Evolutionary conservation across 2,329 filamentous ascomycete genomes (phyloP).

Genomic region (Colletotrichum caudatum): DNA sequence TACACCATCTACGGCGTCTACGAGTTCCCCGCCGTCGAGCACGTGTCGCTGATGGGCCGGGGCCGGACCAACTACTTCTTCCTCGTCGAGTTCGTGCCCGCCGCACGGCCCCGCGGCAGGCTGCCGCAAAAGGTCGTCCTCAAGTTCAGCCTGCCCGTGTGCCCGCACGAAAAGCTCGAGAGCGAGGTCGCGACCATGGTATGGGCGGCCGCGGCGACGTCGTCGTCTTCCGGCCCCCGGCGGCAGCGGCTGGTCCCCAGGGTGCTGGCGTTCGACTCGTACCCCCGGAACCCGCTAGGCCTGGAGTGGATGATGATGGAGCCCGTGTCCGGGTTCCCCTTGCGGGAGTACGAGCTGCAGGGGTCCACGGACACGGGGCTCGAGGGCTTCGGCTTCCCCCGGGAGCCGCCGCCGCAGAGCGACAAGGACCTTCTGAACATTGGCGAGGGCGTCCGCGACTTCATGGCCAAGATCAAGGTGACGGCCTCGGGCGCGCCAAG

Average conservation of each 20-base stretch:
- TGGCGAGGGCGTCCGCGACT: neutral
- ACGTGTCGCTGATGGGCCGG: slow-evolving; percentile 10
- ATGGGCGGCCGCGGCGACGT: slow-evolving; percentile 4
- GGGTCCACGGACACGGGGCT: slow-evolving; percentile 22
- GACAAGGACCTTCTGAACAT: neutral
- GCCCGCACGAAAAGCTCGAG: slow-evolving; percentile 34
- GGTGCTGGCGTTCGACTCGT: slow-evolving; percentile 37
- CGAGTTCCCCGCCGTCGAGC: neutral
- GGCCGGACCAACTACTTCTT: slow-evolving; percentile 11
- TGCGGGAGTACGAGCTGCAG: slow-evolving; percentile 19
- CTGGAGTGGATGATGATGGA: slow-evolving; percentile 43
- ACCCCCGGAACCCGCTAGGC: slow-evolving; percentile 32
- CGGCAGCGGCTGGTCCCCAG: slow-evolving; percentile 4
- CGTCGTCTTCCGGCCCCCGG: neutral
- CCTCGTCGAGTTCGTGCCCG: slow-evolving; percentile 16
- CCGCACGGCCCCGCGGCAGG: neutral
- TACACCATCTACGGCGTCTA: neutral
- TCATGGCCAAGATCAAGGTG: neutral
- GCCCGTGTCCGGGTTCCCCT: slow-evolving; percentile 13
- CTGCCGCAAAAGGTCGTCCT: slow-evolving; percentile 28
- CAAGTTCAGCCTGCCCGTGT: slow-evolving; percentile 32
- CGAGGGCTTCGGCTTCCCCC: neutral
- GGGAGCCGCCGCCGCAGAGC: neutral
- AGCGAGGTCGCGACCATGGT: slow-evolving; percentile 42
- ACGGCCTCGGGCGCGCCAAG: neutral